Conservation (phyloP, 305 asterid species). For the Ruellia speciosa region DNA sequence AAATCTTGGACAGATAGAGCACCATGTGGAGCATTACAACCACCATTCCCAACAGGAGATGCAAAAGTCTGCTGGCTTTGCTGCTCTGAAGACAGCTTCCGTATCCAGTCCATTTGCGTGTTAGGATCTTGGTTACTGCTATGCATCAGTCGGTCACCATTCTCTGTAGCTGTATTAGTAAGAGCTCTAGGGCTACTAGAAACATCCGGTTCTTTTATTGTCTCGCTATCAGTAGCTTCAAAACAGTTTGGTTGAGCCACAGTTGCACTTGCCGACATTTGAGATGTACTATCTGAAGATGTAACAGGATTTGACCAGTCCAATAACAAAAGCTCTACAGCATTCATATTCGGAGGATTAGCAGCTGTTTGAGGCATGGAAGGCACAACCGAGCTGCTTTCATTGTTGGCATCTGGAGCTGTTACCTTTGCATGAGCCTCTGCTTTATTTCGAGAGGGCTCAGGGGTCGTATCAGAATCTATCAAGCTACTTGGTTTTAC, state of each 20-base stretch:
- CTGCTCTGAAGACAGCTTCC: constrained; percentile 14
- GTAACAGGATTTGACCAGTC: constrained; percentile 38
- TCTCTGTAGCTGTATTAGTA: constrained; percentile 14
- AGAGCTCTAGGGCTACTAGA: constrained; percentile 22
- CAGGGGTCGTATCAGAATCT: constrained; percentile 48
- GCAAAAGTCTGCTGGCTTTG: constrained; percentile 19
- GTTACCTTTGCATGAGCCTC: constrained; percentile 23
- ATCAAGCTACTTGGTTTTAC: constrained; percentile 43
- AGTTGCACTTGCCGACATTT: constrained; percentile 18
- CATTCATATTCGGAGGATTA: constrained; percentile 22
- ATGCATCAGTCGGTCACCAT: constrained; percentile 19
- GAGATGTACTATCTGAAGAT: constrained; percentile 23
- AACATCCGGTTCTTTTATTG: constrained; percentile 18
- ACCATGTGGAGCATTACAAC: constrained; percentile 23
- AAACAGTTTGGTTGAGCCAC: constrained; percentile 20
- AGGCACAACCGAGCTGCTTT: constrained; percentile 26
- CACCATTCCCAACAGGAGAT: constrained; percentile 6
- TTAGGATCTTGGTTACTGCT: constrained; percentile 11
- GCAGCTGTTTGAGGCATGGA: constrained; percentile 27
- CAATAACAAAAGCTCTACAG: constrained; percentile 49
- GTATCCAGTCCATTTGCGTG: constrained; percentile 18
- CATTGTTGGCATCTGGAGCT: constrained; percentile 17
- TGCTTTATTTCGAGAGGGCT: constrained; percentile 26
- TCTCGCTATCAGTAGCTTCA: constrained; percentile 19
- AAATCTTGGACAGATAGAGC: constrained; percentile 23